Evolutionary conservation across 257 asterid genomes (phyloP).

Genomic region (Nicotiana undulata): DNA sequence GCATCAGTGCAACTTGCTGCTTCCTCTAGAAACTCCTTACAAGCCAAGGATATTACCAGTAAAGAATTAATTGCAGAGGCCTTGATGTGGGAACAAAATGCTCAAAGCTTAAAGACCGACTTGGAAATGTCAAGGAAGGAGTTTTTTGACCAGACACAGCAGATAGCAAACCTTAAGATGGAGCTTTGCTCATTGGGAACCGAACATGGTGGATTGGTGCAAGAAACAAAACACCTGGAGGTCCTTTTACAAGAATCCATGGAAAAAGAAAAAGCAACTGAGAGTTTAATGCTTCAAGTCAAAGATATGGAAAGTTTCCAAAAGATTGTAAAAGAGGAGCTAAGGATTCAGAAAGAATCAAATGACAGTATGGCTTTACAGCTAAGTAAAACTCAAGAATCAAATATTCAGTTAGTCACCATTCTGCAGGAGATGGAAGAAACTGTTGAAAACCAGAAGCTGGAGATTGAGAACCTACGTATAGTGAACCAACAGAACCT

Average conservation of each 20-base stretch:
- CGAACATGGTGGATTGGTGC: slow-evolving; percentile 20
- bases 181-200: slow-evolving; percentile 22
- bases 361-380: slow-evolving; percentile 18
- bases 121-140: slow-evolving; percentile 32
- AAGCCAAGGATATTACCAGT: slow-evolving; percentile 17
- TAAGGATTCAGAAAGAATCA: slow-evolving; percentile 28
- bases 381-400: slow-evolving; percentile 41
- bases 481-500: background rate
- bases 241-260: slow-evolving; percentile 17
- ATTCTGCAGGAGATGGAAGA: slow-evolving; percentile 49
- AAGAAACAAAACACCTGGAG: slow-evolving; percentile 29
- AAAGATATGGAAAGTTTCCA: slow-evolving; percentile 8
- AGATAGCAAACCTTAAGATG: slow-evolving; percentile 10
- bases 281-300: slow-evolving; percentile 6
- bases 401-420: slow-evolving; percentile 34
- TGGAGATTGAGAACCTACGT: slow-evolving; percentile 24
- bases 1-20: slow-evolving; percentile 14
- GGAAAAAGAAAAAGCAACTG: slow-evolving; percentile 15
- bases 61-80: slow-evolving; percentile 41
- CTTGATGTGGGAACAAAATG: slow-evolving; percentile 39
- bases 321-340: slow-evolving; percentile 28
- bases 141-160: slow-evolving; percentile 21
- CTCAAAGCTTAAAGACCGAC: slow-evolving; percentile 25
- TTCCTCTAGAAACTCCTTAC: slow-evolving; percentile 18
- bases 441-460: slow-evolving; percentile 30